phyloP scores from a whole-genome alignment of 1,284 basidiomycete species.

The Austroboletus novae-zelandiae region DNA sequence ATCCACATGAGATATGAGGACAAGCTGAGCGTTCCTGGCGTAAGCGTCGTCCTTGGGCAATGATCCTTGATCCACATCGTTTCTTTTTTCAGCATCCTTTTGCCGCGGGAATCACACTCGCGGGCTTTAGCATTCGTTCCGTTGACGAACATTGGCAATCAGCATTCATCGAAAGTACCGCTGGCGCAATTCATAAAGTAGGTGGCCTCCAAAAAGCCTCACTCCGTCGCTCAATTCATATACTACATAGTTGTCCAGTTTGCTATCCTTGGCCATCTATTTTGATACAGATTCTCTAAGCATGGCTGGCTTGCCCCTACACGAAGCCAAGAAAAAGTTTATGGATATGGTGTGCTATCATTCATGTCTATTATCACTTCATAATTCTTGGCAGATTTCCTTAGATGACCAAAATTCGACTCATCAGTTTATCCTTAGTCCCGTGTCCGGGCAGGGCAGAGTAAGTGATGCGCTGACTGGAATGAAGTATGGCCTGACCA shows the following conservation, averaged over 20 bases:
- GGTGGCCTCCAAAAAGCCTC: not conserved
- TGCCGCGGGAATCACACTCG: slow-evolving; percentile 89
- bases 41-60: slow-evolving; percentile 36
- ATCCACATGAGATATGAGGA: slow-evolving; percentile 98
- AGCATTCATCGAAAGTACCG: slow-evolving; percentile 92
- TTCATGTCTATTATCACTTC: not conserved
- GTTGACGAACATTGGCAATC: slow-evolving; percentile 91
- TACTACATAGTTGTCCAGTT: slow-evolving; percentile 67
- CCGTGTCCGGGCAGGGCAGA: slow-evolving; percentile 93
- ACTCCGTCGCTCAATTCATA: slow-evolving; percentile 9
- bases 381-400: slow-evolving; percentile 56
- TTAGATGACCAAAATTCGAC: slow-evolving; percentile 49
- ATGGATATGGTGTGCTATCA: slow-evolving; percentile 59
- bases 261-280: slow-evolving; percentile 90
- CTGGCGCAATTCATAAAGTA: slow-evolving; percentile 90
- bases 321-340: slow-evolving; percentile 78
- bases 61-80: not conserved
- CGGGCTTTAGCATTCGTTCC: slow-evolving; percentile 91
- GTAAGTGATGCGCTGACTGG: slow-evolving; percentile 40
- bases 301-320: slow-evolving; percentile 68
- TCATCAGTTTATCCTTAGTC: slow-evolving; percentile 96
- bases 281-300: slow-evolving; percentile 93
- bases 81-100: slow-evolving; percentile 77
- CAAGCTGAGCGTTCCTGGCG: slow-evolving; percentile 88
- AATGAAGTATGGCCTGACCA: slow-evolving; percentile 3